phyloP scores from a whole-genome alignment of 164 flowering plant species.

The Aristolochia contorta region DNA sequence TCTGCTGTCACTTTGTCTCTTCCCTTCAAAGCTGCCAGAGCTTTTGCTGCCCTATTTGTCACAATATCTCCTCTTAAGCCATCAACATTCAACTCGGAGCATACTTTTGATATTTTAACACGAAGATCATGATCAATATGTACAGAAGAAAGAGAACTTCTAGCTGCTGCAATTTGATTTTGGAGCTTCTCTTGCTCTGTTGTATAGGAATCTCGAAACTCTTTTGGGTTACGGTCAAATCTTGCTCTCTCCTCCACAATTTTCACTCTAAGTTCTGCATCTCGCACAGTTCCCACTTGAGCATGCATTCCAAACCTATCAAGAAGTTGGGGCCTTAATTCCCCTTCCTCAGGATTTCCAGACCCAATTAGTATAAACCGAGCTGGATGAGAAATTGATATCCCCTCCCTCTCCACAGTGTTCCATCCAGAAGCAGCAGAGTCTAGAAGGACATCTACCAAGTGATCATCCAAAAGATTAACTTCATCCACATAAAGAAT shows the following conservation, averaged over 20 bases:
- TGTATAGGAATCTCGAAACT: conserved; percentile 59
- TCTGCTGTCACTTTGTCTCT: conserved; percentile 72
- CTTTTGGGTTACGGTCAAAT: conserved; percentile 78
- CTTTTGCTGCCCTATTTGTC: conserved; percentile 86
- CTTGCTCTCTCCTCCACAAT: conserved; percentile 92
- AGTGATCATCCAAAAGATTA: conserved; percentile 85
- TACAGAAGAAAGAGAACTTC: conserved; percentile 53
- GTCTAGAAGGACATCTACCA: conserved; percentile 85
- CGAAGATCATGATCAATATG: conserved; percentile 77
- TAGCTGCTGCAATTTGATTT: conserved; percentile 67
- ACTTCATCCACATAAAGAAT: conserved; percentile 98
- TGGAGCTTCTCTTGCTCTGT: conserved; percentile 87
- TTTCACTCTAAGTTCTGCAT: conserved; percentile 92
- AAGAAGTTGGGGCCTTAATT: conserved; percentile 93
- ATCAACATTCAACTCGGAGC: conserved; percentile 89
- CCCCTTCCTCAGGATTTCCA: conserved; percentile 98
- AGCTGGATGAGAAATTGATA: conserved; percentile 98
- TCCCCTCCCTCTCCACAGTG: conserved; percentile 94
- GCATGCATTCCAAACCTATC: conserved; percentile 99
- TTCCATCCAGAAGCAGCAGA: conserved; percentile 99
- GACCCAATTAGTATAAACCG: conserved; percentile 91
- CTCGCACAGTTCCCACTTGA: conserved; percentile 92
- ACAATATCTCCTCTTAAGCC: conserved; percentile 91
- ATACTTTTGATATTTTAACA: conserved; percentile 88
- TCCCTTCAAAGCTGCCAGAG: conserved; percentile 86